Base-by-base conservation (phyloP, 345 rosid genomes). In the Turnera subulata region DNA sequence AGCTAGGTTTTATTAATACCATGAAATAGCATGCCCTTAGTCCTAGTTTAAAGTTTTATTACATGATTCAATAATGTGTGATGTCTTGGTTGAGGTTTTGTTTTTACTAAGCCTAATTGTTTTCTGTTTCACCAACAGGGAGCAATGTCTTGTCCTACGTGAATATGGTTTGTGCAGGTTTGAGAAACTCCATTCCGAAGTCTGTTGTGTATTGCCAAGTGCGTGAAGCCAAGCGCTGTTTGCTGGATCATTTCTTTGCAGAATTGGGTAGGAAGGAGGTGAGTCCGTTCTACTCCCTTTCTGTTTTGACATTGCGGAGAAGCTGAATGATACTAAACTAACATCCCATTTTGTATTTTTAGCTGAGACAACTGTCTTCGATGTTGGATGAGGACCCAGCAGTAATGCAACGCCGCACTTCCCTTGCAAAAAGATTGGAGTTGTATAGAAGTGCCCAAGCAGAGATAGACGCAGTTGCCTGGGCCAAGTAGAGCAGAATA, bases 201-300 rank as follows among this genome's bases (percentile, higher is more conserved):
- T 89, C 98, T 22, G 81, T 89, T 21, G 98, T 89, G 32, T 83
- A 89, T 50, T 84, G 98, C 73, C 96, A 92, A 86, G 98, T 92
- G 21, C 90, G 91, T 2, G 96, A 86, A 68, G 97, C 95, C 9
- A 92, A 89, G 59, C 84, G 97, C 67, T 73, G 97, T 77, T 80
- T 92, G 47, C 91, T 89, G 12, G 98, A 92, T 73, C 50, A 76
- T 70, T 92, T 86, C 69, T 92, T 86, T 68, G 78, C 94, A 0
- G 97, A 92, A 50, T 65, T 92, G 74, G 98, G 98, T 39, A 73
- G 57, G 70, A 92, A 74, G 66, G 98, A 89, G 88, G 98, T 84
- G 54, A 67, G 65, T 13, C 13, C 45, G 55, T 24, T 42, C 18
- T 37, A 19, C 6, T 11, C n/a, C 26, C 8, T 18, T 2, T 13